These are phyloP conservation scores for Leucocoprinus sp. DNA, from an alignment of 768 basidiomycete genomes.

Conservation along the genomic window DNA sequence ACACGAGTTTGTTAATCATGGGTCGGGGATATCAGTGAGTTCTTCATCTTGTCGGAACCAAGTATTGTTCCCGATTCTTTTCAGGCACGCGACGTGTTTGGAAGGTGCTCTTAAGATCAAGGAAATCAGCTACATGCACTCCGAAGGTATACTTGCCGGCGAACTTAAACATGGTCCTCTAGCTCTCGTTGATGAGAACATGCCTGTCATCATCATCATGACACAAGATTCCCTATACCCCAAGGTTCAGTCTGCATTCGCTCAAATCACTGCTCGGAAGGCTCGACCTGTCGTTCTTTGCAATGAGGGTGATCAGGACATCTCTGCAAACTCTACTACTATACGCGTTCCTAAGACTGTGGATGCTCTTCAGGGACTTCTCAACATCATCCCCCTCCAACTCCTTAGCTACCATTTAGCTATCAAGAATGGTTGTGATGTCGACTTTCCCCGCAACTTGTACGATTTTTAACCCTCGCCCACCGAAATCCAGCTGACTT, in stretches of 20 bases:
- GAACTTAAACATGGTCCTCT: constrained; percentile 99
- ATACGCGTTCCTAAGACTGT: constrained; percentile 94
- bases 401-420: constrained; percentile 95
- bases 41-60: constrained; percentile 6
- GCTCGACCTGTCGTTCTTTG: constrained; percentile 93
- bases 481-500: constrained; percentile 9
- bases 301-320: constrained; percentile 82
- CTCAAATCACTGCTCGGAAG: constrained; percentile 96
- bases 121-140: constrained; percentile 93
- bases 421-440: constrained; percentile 91
- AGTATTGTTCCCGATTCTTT: not conserved
- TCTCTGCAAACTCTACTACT: constrained; percentile 69
- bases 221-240: constrained; percentile 97
- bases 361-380: constrained; percentile 88
- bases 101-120: constrained; percentile 99
- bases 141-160: constrained; percentile 89
- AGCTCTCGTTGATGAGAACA: constrained; percentile 96
- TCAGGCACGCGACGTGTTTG: constrained; percentile 87
- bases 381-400: constrained; percentile 97
- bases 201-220: constrained; percentile 99
- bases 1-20: constrained; percentile 91
- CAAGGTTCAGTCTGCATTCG: constrained; percentile 93
- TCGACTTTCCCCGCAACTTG: constrained; percentile 98
- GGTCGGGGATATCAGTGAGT: constrained; percentile 93
- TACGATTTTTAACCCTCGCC: constrained; percentile 32